Base-by-base conservation (phyloP, 345 rosid genomes). In the Stellera chamaejasme region DNA sequence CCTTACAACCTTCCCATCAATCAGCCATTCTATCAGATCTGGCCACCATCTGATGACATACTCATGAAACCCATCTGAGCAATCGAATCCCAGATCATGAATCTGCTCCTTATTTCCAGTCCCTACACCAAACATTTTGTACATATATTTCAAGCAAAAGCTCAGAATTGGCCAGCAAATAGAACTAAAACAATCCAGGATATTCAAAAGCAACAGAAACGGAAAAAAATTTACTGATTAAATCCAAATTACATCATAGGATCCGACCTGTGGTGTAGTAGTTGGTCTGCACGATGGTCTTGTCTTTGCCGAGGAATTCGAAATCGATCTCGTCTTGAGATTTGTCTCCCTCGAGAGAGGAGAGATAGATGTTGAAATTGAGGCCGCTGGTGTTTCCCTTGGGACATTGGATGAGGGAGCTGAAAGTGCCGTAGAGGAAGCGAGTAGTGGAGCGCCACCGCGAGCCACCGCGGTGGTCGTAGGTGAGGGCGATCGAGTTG, bases 311-410 rank as follows among this genome's bases (percentile, higher is more conserved):
- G 0, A 82, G 67, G 75, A 82, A 82, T 68, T 79, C 89, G 55
- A 82, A 79, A 67, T 82, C 89, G 64, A 82, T 79, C 78, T 75
- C 85, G 58, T 79, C 85, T 43, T 79, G 85, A 56, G 85, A 75
- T 65, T 73, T 75, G 66, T 82, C 77, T 14, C 85, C 88, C n/a
- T 82, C 88, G 16, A 82, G 75, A 14, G 85, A 77, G 11, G 80
- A 80, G 44, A 80, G 82, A 54, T 83, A 80, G 46, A 78, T 53
- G 79, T 77, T 79, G 83, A 82, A 75, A 68, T 75, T 79, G 68
- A 82, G 85, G 55, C 89, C 85, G 45, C 83, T 79, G 15, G 83
- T 77, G 79, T 79, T 75, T 59, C 23, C 82, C 54, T 56, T 45
- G 11, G 83, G 79, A 64, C 83, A 77, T 52, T 73, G 69, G 43